These are phyloP conservation scores for Eruca vesicaria DNA, from an alignment of 441 rosid species.

Conservation along the genomic window DNA sequence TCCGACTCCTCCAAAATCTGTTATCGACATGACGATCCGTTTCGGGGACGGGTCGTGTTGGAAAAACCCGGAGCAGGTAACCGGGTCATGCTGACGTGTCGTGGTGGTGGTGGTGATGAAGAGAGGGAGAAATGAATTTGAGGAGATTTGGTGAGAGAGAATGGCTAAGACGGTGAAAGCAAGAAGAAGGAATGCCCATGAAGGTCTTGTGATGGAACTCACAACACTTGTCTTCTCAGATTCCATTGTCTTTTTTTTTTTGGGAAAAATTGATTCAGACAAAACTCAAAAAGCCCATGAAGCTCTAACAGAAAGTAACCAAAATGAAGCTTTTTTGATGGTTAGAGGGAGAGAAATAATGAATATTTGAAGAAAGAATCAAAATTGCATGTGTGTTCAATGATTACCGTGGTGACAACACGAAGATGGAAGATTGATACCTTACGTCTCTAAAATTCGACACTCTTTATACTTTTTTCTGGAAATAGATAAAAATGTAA, in stretches of 20 bases:
- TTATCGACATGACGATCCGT: conserved; percentile 57
- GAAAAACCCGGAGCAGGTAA: conserved; percentile 47
- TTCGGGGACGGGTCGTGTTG: conserved; percentile 38
- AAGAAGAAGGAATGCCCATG: conserved; percentile 52
- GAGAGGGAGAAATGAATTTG: conserved; percentile 40
- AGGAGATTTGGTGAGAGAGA: conserved; percentile 59
- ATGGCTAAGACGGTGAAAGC: conserved; percentile 49
- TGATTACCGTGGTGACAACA: conserved; percentile 10
- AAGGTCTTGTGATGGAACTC: conserved; percentile 39
- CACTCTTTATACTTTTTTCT: not conserved
- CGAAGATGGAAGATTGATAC: conserved; percentile 10
- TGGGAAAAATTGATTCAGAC: not conserved
- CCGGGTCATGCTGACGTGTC: not conserved
- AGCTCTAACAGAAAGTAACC: not conserved
- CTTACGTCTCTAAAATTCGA: conserved; percentile 19
- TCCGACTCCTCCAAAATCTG: conserved; percentile 87
- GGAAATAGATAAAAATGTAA: conserved; percentile 1
- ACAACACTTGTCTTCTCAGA: conserved; percentile 37
- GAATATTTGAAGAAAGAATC: not conserved
- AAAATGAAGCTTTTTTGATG: conserved; percentile 10
- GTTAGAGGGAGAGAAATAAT: not conserved
- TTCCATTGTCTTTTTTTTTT: conserved; percentile 41
- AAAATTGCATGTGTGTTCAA: conserved; percentile 23
- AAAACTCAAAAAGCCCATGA: conserved; percentile 21
- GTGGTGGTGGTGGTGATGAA: conserved; percentile 6